Base-by-base conservation (phyloP, 352 stramenopile genomes). In the Pythium aristosporum region DNA sequence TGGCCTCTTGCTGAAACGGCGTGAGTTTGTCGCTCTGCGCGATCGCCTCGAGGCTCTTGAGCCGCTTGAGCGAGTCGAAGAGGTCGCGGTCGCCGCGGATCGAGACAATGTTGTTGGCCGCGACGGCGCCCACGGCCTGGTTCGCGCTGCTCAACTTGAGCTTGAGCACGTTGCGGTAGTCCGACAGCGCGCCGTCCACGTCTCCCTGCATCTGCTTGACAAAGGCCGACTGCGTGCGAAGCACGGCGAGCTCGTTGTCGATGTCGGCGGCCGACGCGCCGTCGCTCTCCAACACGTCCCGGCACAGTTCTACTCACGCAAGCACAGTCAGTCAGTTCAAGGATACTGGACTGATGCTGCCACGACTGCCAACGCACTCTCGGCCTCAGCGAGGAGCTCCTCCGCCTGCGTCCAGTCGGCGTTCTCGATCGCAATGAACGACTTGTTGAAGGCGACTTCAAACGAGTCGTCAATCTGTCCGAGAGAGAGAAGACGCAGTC, bases 381-480 rank as follows among this genome's bases (percentile, higher is more conserved):
- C 82, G 3, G 83, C 78, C 60, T 84, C 76, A 18, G 67, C 25
- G 41, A 94, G 62, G 2, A 82, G 67, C 12, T 76, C 61, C 34
- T 82, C 72, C 1, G 85, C 79, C 16, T 59, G 67, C 18, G 67
- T 61, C 75, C 77, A 88, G 59, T 94, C 74, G 37, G 71, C 68
- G 16, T 69, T 76, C 41, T 91, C 79, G 32, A 94, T 87, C 9
- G 80, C 76, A n/a, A 88, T 67, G 57, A 94, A 90, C 59, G 85
- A 88, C 71, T 91, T 91, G 71, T 94, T 94, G 62, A 90, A 94
- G 12, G 83, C 80, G 51, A 94, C 69, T 61, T 94, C 85, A 42
- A 89, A 92, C 48, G 75, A 88, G 56, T 89, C 85, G 34, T 92
- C 75, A 37, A 78, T 80, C 84, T 90, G 52, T 18, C 25, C 54